phyloP scores from a whole-genome alignment of 331 rosid genomes.

The Saraca asoca region DNA sequence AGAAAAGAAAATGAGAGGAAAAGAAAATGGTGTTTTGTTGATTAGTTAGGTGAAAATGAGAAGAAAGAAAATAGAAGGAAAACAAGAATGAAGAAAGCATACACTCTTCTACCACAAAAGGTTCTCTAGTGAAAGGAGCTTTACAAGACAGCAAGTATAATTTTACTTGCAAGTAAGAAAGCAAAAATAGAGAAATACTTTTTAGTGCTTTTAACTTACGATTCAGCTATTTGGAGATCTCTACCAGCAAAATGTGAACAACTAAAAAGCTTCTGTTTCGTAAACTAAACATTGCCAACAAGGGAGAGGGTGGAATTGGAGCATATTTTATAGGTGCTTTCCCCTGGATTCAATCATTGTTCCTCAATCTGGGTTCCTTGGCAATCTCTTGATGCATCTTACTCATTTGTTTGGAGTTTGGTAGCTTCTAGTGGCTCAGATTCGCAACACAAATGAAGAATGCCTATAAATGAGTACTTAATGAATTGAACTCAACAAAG shows the following conservation, averaged over 20 bases:
- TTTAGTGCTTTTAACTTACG: constrained; percentile 23
- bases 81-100: constrained; percentile 23
- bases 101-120: background rate
- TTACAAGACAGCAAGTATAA: too few species aligned
- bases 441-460: constrained; percentile 69
- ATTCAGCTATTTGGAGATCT: constrained; percentile 27
- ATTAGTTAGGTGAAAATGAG: too few species aligned
- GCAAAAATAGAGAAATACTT: constrained; percentile 15
- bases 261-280: constrained; percentile 13
- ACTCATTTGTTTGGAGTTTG: constrained; percentile 40
- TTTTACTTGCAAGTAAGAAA: background rate
- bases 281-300: constrained; percentile 71
- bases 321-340: constrained; percentile 55
- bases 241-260: constrained; percentile 33
- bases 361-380: constrained; percentile 37
- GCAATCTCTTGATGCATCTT: constrained; percentile 38
- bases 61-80: too few species aligned
- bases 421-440: constrained; percentile 53
- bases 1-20: too few species aligned
- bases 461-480: constrained; percentile 71
- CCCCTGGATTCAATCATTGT: constrained; percentile 33
- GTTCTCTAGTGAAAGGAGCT: background rate
- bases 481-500: constrained; percentile 65
- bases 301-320: constrained; percentile 87
- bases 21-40: too few species aligned